Percentiles rank a stretch among this genome's conserved stretches.
Evolutionary conservation across 352 stramenopile genomes (phyloP).

Genomic region (Pythium monospermum): DNA sequence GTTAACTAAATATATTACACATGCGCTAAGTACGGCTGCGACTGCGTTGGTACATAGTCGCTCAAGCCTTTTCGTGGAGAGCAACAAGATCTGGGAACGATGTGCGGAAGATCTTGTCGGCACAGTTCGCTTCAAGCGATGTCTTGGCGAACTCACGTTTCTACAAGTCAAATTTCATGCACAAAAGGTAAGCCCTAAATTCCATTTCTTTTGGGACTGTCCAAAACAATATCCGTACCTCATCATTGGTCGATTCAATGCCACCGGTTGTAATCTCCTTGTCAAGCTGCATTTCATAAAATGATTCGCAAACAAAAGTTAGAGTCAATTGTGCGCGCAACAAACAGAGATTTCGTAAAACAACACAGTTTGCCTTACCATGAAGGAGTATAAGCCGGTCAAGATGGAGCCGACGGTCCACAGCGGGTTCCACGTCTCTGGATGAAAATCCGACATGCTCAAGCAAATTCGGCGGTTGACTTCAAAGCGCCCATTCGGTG

Average conservation of each 20-base stretch:
- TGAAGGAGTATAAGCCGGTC: constrained; percentile 94
- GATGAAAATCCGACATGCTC: constrained; percentile 94
- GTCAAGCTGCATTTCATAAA: constrained; percentile 34
- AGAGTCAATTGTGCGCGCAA: no score
- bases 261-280: constrained; percentile 83
- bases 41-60: background rate
- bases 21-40: no score
- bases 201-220: no score
- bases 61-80: constrained; percentile 27
- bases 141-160: constrained; percentile 65
- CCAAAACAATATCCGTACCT: constrained; percentile 43
- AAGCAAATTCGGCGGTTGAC: constrained; percentile 91
- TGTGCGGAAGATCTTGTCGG: constrained; percentile 73
- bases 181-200: constrained; percentile 1
- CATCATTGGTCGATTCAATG: constrained; percentile 69
- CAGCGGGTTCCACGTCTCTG: constrained; percentile 94
- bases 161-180: constrained; percentile 13
- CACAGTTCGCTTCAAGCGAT: constrained; percentile 76
- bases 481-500: constrained; percentile 91
- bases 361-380: no score
- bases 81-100: constrained; percentile 85
- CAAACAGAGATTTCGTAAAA: no score
- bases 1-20: no score
- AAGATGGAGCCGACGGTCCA: constrained; percentile 95
- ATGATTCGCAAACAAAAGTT: no score